These are phyloP conservation scores for Triticum timopheevii DNA, from an alignment of 176 grass and related monocot species.

Conservation along the genomic window DNA sequence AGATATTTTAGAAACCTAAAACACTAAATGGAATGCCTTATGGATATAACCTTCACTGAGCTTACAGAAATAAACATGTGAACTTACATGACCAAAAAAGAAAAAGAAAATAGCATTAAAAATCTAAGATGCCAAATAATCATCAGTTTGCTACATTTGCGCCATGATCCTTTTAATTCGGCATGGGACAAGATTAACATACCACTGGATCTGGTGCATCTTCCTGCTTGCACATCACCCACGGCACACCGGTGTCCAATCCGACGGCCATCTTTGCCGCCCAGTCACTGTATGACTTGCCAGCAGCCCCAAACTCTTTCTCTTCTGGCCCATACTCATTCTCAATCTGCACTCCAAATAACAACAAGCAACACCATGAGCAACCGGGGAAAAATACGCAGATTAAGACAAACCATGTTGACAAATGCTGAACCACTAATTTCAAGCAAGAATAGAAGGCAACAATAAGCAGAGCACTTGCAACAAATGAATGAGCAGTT, in stretches of 20 bases:
- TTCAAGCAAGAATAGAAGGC: neutral
- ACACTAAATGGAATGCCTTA: neutral
- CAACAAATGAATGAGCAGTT: conserved; percentile 3
- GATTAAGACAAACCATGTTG: neutral
- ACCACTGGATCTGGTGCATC: conserved; percentile 99
- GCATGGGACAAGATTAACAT: conserved; percentile 23
- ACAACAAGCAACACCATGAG: conserved; percentile 6
- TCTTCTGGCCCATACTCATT: conserved; percentile 97
- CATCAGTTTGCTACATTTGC: neutral
- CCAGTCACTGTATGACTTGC: conserved; percentile 89
- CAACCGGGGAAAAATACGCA: neutral
- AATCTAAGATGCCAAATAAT: neutral
- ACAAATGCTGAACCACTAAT: neutral
- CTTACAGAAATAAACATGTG: neutral
- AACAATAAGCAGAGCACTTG: neutral
- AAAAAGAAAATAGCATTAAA: neutral
- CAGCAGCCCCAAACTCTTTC: conserved; percentile 73
- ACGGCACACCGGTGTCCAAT: conserved; percentile 82
- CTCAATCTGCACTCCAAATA: conserved; percentile 71
- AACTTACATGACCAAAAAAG: neutral
- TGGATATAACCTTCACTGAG: neutral
- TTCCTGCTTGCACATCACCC: conserved; percentile 99
- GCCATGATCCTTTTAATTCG: neutral
- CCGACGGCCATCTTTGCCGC: conserved; percentile 90
- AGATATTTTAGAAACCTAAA: neutral